Evolutionary conservation across 2,329 filamentous ascomycete species (phyloP), one percentile per base, ranked within the genome.

Genomic region (Pyrenochaeta sp.): DNA sequence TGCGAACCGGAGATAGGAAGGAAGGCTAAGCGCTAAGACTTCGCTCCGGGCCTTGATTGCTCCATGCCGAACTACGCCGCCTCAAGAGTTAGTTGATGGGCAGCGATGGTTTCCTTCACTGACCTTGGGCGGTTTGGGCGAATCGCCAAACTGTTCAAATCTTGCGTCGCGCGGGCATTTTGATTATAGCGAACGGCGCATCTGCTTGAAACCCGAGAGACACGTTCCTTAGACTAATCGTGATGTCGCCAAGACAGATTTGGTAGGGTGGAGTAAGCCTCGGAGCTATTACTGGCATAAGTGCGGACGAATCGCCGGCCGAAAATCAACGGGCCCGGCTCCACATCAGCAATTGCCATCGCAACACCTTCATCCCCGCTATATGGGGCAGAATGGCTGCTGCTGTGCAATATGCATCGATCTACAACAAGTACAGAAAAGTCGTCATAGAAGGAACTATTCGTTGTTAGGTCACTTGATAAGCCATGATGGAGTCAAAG

Each of bases 321-420:
- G 68, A 68, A 65, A 51, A 21, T 43, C 43, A 29, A 44, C 60
- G 47, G 54, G 44, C 17, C 47, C 51, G 59, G 56, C 54, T 58
- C 59, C 59, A 60, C 51, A 62, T 45, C 49, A 61, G 56, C 62
- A 61, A 56, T 69, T 60, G 64, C 64, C 63, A 60, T 69, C 62
- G 51, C 60, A 58, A 63, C 60, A 56, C 49, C 50, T 56, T 47
- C 63, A 56, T n/a, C 64, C 65, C 66, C 64, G 54, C 67, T 72
- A 74, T 73, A 69, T 72, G 72, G 72, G 65, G 23, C 58, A 60
- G 36, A 44, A 61, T 64, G 54, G 50, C 57, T 56, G 58, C 67
- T 64, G 45, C 40, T 54, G 58, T 57, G 51, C 51, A 58, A 48
- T 36, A 60, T 60, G 59, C 45, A 42, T 55, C 45, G 58, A 51